Evolutionary conservation across 345 rosid genomes (phyloP).

Genomic region (Ricinus communis): DNA sequence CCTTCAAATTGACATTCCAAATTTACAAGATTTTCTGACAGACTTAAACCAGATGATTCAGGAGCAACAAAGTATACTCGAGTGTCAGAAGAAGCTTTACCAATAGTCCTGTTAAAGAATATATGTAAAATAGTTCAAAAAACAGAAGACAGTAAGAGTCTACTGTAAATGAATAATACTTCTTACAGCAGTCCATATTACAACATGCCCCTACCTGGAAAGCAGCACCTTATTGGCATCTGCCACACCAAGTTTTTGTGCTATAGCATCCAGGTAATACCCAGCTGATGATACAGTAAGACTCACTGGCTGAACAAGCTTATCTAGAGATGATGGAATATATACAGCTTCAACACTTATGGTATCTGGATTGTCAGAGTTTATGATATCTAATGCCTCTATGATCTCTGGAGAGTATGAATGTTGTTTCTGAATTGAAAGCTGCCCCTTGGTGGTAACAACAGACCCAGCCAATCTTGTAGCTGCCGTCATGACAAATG

Average conservation of each 20-base stretch:
- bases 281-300: slow-evolving; percentile 45
- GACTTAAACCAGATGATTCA: slow-evolving; percentile 31
- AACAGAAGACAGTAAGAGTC: slow-evolving; percentile 9
- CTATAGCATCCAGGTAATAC: slow-evolving; percentile 77
- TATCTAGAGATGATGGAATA: slow-evolving; percentile 51
- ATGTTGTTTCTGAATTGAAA: slow-evolving; percentile 53
- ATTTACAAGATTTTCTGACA: slow-evolving; percentile 37
- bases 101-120: slow-evolving; percentile 60
- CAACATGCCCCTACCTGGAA: slow-evolving; percentile 57
- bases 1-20: slow-evolving; percentile 31
- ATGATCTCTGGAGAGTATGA: slow-evolving; percentile 48
- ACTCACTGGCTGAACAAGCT: slow-evolving; percentile 45
- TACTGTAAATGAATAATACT: background rate
- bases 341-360: slow-evolving; percentile 37
- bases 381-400: slow-evolving; percentile 41
- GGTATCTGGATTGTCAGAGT: slow-evolving; percentile 32
- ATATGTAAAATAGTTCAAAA: slow-evolving; percentile 21
- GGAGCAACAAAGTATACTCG: slow-evolving; percentile 70
- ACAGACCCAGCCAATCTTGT: slow-evolving; percentile 45
- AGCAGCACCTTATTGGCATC: slow-evolving; percentile 64
- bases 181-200: background rate
- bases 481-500: slow-evolving; percentile 67
- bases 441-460: slow-evolving; percentile 40
- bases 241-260: slow-evolving; percentile 52
- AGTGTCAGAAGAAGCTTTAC: slow-evolving; percentile 81